phyloP scores from a whole-genome alignment of 139 green algal species.

The Volvox reticuliferus region DNA sequence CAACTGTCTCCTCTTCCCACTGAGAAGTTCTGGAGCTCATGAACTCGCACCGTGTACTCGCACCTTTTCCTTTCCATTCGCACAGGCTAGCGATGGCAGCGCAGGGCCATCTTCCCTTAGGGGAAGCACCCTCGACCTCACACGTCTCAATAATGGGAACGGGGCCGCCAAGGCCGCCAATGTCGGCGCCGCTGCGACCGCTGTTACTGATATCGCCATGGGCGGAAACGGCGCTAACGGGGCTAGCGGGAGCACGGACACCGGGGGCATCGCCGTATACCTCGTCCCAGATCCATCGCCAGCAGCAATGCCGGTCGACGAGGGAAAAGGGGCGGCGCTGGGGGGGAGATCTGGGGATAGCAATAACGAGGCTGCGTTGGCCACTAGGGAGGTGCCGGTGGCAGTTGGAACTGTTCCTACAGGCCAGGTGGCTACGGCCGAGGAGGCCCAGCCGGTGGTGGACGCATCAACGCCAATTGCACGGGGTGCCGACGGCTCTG shows the following conservation, averaged over 20 bases:
- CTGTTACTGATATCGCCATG: background rate
- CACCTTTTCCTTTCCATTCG: background rate
- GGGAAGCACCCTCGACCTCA: constrained; percentile 25
- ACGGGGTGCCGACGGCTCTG: background rate
- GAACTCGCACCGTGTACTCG: no score
- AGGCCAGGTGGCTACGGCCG: no score
- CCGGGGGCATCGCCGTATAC: no score
- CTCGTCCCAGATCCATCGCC: background rate
- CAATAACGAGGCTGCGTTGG: background rate
- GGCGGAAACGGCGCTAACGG: background rate
- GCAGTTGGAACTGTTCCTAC: background rate
- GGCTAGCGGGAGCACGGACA: background rate
- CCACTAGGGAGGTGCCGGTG: background rate
- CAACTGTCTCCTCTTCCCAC: background rate
- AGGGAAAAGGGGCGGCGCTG: no score
- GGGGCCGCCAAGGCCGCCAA: background rate
- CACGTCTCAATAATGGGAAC: background rate
- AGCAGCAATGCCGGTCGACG: background rate
- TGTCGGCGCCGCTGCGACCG: background rate
- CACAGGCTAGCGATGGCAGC: background rate
- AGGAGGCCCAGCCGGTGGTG: background rate
- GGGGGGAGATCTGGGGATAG: no score
- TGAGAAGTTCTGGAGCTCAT: no score
- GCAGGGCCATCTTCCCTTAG: background rate
- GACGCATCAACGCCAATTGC: no score